Conservation (phyloP, 202 grass and related monocot genomes). For the Digitaria exilis region DNA sequence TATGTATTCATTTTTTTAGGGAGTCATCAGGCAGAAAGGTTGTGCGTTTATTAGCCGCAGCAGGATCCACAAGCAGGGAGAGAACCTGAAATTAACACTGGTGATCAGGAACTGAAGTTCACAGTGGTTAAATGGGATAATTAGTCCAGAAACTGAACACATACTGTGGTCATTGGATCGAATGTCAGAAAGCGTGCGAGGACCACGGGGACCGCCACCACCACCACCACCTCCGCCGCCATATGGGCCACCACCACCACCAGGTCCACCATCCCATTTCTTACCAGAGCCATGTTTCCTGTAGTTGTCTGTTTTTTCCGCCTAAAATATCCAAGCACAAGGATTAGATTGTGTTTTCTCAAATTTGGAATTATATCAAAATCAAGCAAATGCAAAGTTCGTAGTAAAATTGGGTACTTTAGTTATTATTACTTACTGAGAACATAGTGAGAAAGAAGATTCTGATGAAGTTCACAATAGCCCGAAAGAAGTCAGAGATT, state of each 20-base stretch:
- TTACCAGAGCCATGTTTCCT: conserved; percentile 82
- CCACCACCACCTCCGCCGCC: conserved; percentile 49
- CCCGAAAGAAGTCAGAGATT: conserved; percentile 89
- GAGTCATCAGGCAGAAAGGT: neutral
- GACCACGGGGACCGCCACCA: conserved; percentile 57
- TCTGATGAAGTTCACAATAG: conserved; percentile 68
- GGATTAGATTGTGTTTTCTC: neutral
- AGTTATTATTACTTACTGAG: conserved; percentile 56
- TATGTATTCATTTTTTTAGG: conserved; percentile 9
- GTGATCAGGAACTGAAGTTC: conserved; percentile 4
- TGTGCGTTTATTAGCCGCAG: conserved; percentile 55
- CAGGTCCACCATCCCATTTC: conserved; percentile 98
- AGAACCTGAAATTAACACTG: conserved; percentile 63
- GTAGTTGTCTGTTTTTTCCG: conserved; percentile 80
- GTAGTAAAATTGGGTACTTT: neutral
- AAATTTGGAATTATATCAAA: neutral
- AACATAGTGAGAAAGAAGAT: conserved; percentile 90
- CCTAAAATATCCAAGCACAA: conserved; percentile 39
- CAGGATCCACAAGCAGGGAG: conserved; percentile 97
- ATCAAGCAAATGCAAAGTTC: conserved; percentile 3
- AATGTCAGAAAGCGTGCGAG: conserved; percentile 76
- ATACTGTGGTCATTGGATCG: conserved; percentile 82
- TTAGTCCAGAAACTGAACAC: conserved; percentile 32
- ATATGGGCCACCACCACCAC: conserved; percentile 85
- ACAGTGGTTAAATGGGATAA: neutral